Base-by-base conservation (phyloP, 768 basidiomycete genomes). In the Hydnomerulius pinastri region DNA sequence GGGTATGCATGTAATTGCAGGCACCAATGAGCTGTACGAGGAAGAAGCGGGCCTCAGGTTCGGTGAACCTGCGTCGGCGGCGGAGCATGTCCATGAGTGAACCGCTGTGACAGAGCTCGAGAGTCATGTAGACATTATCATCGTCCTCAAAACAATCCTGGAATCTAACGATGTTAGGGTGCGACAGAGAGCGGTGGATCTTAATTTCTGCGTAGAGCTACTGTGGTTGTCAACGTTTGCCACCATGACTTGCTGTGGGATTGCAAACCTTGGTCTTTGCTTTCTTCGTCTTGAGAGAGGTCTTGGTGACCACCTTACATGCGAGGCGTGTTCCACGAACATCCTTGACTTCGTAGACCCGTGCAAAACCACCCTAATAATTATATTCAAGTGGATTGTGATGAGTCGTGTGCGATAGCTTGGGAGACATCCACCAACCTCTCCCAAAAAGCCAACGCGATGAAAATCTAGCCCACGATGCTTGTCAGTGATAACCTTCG, bases 201-300 rank as follows among this genome's bases (percentile, higher is more conserved):
- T 96, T 97, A 63, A 99, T 99, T 77, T 99, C 96, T 53, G 96
- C 95, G 63, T 94, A 99, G 39, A 99, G 82, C 96, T 98, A 48
- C 28, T 5, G 33, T 25, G 21, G 21, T 42, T 13, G 41, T 63
- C 5, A 61, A 43, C 23, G 30, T 41, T 36, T 29, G 20, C 18
- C 2, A 6, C 12, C 10, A 39, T 36, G 24, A 48, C 4, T 17
- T 20, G 32, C 23, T 9, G 17, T 25, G 7, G 8, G 7, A 10
- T 11, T 24, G 49, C 77, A 45, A 42, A 92, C 95, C 82, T 98
- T 98, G 15, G 93, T 95, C 71, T 96, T 96, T 20, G 92, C 94
- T 70, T 98, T 98, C 74, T 92, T 96, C 15, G 92, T 92, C 73
- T 90, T 90, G 58, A 99, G 79, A 25, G 90, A 92, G 21, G 79